Evolutionary conservation across 2,329 filamentous ascomycete genomes (phyloP), one percentile per base, ranked within the genome.

Genomic region (Geosmithia morbida): DNA sequence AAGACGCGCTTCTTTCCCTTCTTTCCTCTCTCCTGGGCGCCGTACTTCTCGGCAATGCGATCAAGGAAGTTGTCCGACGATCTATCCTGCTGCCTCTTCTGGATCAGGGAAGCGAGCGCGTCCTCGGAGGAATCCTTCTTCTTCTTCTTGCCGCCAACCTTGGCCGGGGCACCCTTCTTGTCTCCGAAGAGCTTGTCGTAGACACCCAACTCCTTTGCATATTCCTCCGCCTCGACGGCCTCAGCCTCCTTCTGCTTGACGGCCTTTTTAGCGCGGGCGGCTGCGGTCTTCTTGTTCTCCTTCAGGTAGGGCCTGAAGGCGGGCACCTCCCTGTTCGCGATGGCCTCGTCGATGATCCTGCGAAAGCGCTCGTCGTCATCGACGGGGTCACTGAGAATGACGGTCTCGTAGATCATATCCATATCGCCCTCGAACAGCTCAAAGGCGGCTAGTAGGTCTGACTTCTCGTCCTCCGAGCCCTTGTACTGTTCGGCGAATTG

Each of bases 361-460:
- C 87, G 75, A 65, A 95, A 96, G 8, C 92, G 74, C 48, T 84
- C 81, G 55, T 98, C 92, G 54, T 98, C 92, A 47, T 84, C 79
- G 2, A 87, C 59, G 10, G 88, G 81, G 57, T 90, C 76, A 55
- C 87, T 94, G 43, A 96, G 72, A 81, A 98, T 94, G 41, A 98
- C 83, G 0, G 70, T 68, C 59, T 88, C 78, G 63, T 94, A 97
- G 1, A 98, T 66, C 17, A 65, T 65, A 56, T 84, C 77, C 77
- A 97, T 80, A 51, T 85, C 72, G 33, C 92, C 92, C 58, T 87
- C 71, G 57, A 67, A 68, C 53, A 80, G 70, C 55, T 79, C 79
- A 64, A 90, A 98, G 2, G 86, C 85, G 13, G 72, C 68, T 4
- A 98, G 68, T 1, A 98, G 56, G 59, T 94, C 88, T 44, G 75